A percentile compares a stretch with the other conserved stretches of the same genome.
phyloP scores from a whole-genome alignment of 202 grass and related monocot genomes.

The Brachypodium distachyon region DNA sequence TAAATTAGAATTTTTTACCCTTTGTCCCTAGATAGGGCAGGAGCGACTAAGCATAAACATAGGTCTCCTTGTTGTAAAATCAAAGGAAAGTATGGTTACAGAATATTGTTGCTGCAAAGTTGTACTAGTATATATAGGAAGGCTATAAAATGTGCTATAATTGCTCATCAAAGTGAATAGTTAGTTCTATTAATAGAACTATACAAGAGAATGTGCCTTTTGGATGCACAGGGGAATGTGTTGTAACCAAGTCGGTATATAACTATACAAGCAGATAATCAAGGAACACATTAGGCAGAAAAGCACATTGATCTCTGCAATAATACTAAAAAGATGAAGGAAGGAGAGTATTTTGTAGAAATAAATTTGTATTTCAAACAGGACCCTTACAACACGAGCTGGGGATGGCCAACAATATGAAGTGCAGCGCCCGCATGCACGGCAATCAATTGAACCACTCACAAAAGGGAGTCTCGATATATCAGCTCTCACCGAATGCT shows the following conservation, averaged over 20 bases:
- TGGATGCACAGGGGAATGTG: no score
- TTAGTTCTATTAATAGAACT: not conserved
- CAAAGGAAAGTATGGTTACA: not conserved
- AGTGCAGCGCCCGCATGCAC: conserved; percentile 88
- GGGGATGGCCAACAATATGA: conserved; percentile 97
- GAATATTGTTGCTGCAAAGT: not conserved
- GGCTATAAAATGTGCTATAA: not conserved
- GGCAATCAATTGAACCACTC: conserved; percentile 71
- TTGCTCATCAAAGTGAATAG: not conserved
- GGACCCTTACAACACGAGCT: conserved; percentile 55
- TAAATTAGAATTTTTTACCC: not conserved
- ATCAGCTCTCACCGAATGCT: conserved; percentile 74
- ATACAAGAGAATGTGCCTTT: no score
- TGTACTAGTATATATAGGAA: not conserved
- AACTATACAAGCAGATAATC: not conserved
- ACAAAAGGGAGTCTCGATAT: conserved; percentile 81
- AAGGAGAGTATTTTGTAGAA: not conserved
- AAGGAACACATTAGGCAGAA: not conserved
- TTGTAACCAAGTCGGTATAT: not conserved
- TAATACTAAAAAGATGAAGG: not conserved
- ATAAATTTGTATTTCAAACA: conserved; percentile 12
- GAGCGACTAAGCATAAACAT: not conserved
- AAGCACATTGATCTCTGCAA: not conserved
- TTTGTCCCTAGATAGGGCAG: not conserved
- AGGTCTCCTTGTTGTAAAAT: not conserved